phyloP scores from a whole-genome alignment of 192 early-diverging fungal species.

The Phlyctochytrium planicorne region DNA sequence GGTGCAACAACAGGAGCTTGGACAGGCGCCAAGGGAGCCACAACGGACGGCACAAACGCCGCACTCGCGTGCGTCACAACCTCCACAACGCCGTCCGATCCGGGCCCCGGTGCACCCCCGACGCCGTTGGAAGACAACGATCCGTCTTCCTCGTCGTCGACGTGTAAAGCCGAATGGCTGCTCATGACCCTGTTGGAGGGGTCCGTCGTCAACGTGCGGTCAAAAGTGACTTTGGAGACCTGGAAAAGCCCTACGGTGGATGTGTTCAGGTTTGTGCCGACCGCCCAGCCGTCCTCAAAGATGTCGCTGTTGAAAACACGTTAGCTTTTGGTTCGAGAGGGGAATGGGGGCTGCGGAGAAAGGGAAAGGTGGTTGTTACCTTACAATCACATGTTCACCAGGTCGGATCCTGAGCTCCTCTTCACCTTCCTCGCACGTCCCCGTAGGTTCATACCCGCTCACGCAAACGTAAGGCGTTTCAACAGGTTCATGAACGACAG shows the following conservation, averaged over 20 bases:
- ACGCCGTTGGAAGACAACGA: neutral
- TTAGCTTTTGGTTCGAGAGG: too few species aligned
- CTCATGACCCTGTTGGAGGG: neutral
- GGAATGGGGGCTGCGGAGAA: too few species aligned
- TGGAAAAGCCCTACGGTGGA: constrained; percentile 21
- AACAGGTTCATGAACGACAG: neutral
- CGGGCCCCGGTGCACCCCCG: neutral
- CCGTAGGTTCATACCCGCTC: neutral
- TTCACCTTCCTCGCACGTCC: neutral
- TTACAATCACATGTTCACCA: neutral
- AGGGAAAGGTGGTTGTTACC: too few species aligned
- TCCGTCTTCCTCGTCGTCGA: neutral
- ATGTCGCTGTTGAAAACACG: constrained; percentile 9
- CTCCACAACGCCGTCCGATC: neutral
- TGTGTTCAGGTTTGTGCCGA: constrained; percentile 20
- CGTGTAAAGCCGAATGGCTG: neutral
- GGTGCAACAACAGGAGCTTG: neutral
- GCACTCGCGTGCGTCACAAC: neutral
- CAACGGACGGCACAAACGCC: neutral
- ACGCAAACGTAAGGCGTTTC: neutral
- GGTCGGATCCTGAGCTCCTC: neutral
- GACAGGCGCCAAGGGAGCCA: neutral
- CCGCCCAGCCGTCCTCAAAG: constrained; percentile 31
- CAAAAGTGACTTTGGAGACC: constrained; percentile 14
- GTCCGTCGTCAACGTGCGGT: neutral